Percentiles rank a stretch among this genome's conserved stretches.
These are phyloP conservation scores for Penicillium sp. DNA, from an alignment of 2,329 filamentous ascomycete species.

Conservation along the genomic window DNA sequence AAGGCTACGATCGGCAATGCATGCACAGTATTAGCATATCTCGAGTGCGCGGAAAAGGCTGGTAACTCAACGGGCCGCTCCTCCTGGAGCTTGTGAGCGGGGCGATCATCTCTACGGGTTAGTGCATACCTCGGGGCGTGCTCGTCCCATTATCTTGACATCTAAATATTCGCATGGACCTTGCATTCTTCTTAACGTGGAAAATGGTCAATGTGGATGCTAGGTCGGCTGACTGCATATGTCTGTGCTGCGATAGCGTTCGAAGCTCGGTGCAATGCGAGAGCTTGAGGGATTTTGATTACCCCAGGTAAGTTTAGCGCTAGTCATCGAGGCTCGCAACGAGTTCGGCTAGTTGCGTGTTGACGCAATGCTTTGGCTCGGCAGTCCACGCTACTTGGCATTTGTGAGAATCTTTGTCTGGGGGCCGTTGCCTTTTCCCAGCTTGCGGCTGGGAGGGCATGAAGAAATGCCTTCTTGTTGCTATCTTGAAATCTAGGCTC, in stretches of 20 bases:
- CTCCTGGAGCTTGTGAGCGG: conserved; percentile 2
- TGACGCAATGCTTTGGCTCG: conserved; percentile 3
- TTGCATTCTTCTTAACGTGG: conserved; percentile 11
- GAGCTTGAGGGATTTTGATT: background rate
- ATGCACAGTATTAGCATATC: conserved; percentile 1
- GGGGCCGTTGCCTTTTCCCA: background rate
- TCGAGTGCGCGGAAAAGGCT: background rate
- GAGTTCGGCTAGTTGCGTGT: conserved; percentile 1
- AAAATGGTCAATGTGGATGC: conserved; percentile 26
- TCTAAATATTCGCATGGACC: conserved; percentile 8
- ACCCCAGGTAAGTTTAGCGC: background rate
- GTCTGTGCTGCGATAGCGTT: conserved; percentile 38
- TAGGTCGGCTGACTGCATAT: conserved; percentile 30
- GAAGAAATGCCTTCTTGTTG: background rate
- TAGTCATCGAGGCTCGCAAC: background rate
- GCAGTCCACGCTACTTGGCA: background rate
- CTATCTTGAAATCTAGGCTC: background rate
- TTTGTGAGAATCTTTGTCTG: background rate
- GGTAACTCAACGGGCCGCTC: conserved; percentile 1
- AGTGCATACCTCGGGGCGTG: background rate
- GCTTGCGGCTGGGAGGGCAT: background rate
- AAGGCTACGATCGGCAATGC: conserved; percentile 11
- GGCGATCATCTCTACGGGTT: background rate
- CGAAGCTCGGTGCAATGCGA: background rate
- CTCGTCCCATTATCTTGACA: background rate